Conservation (phyloP, 169 alveolate genomes). For the Eimeria praecox region DNA sequence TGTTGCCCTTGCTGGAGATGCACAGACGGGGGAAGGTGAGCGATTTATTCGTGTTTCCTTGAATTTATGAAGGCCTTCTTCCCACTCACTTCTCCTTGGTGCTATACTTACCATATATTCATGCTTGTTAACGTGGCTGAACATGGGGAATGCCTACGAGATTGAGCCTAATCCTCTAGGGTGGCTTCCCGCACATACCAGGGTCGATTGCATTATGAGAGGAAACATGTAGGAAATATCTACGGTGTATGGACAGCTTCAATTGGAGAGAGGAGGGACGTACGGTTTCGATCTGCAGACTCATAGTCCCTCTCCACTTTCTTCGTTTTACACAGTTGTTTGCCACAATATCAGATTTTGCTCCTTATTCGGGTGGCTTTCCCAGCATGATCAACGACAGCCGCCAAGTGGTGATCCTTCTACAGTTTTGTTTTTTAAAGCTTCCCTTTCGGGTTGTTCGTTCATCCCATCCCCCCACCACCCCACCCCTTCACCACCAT, state of each 20-base stretch:
- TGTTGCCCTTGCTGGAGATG: slow-evolving; percentile 88
- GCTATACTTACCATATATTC: too few relatives aligned
- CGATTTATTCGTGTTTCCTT: background rate
- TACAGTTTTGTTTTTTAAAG: background rate
- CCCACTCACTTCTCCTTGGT: too few relatives aligned
- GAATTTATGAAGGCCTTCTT: too few relatives aligned
- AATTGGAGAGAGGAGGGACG: background rate
- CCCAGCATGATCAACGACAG: too few relatives aligned
- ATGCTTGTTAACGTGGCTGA: background rate
- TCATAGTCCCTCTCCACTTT: background rate
- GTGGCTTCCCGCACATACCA: too few relatives aligned
- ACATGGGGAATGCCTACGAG: background rate
- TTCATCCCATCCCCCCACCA: too few relatives aligned
- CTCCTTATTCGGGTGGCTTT: too few relatives aligned
- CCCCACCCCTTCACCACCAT: too few relatives aligned
- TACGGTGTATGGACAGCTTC: background rate
- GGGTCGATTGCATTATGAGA: too few relatives aligned
- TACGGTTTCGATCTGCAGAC: too few relatives aligned
- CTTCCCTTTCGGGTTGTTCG: too few relatives aligned
- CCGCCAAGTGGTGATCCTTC: background rate
- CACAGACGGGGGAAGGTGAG: slow-evolving; percentile 48
- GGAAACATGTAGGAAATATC: background rate
- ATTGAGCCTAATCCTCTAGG: too few relatives aligned
- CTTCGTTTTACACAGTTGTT: background rate
- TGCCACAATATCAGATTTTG: background rate